Evolutionary conservation across 805 yeast genomes (phyloP).

Genomic region (Nakazawaea holstii): DNA sequence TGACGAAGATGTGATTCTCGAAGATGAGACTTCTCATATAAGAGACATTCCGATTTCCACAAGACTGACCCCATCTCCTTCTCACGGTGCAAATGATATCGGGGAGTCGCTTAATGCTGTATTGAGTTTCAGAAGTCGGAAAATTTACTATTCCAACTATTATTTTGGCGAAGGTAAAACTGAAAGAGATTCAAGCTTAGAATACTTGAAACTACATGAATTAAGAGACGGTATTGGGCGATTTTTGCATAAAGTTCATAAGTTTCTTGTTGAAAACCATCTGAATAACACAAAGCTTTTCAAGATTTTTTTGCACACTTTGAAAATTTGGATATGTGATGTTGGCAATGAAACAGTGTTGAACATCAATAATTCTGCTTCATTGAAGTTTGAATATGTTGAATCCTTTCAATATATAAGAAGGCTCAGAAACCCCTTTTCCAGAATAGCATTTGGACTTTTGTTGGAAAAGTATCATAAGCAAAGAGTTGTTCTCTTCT

Average conservation of each 20-base stretch:
- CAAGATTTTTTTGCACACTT: conserved; percentile 54
- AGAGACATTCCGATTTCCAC: conserved; percentile 28
- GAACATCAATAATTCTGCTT: conserved; percentile 47
- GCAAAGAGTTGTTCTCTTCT: conserved; percentile 64
- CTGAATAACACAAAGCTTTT: conserved; percentile 63
- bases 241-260: conserved; percentile 53
- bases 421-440: conserved; percentile 61
- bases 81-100: conserved; percentile 23
- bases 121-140: conserved; percentile 51
- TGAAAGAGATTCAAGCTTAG: conserved; percentile 30
- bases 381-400: conserved; percentile 49
- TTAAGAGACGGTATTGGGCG: conserved; percentile 45
- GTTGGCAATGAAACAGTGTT: conserved; percentile 69
- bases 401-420: conserved; percentile 58
- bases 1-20: conserved; percentile 12
- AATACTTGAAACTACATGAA: conserved; percentile 47
- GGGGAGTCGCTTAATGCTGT: conserved; percentile 48
- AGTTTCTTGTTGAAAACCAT: conserved; percentile 39
- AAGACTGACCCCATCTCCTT: conserved; percentile 21
- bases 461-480: conserved; percentile 70
- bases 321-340: conserved; percentile 76
- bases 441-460: conserved; percentile 74
- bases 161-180: conserved; percentile 52
- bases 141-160: conserved; percentile 59
- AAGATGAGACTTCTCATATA: conserved; percentile 1